Evolutionary conservation across 441 rosid species (phyloP), one percentile per base, ranked within the genome.

Genomic region (Brassica hybrid): DNA sequence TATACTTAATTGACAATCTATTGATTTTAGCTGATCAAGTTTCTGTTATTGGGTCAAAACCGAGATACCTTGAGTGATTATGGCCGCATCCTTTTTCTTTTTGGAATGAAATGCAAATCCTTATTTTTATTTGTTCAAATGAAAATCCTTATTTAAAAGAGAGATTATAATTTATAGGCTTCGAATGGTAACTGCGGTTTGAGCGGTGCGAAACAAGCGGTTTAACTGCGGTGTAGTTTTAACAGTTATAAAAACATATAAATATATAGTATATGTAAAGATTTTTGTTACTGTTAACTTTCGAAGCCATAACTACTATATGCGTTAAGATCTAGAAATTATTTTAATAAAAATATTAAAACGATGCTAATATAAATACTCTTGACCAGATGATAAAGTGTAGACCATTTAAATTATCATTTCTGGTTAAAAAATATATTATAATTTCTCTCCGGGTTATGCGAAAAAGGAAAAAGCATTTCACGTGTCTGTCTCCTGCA

Each of bases 401-500:
- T 38, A 63, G 32, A 63, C 71, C 9, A 64, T 68, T 18, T 54
- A 65, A 45, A 8, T 45, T 34, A n/a, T 19, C 64, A 5, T 19
- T 43, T 45, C 7, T 7, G 41, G 41, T 36, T 30, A 30, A 30
- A 36, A 36, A 36, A 7, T 8, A 67, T 60, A 10, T 48, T 38
- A 14, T 21, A 71, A 6, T 19, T 45, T 48, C 8, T 8, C 57
- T 59, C 77, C 77, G 77, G 73, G 56, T 78, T 78, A 67, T 72
- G 74, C 77, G 72, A 77, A 72, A 27, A 71, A 32, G 38, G 25
- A 8, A 45, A 77, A 72, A 60, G 58, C 48, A 78, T 78, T 16
- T 77, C 76, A 77, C 81, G 67, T 67, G 73, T 50, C 77, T 72
- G 69, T 78, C 69, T 72, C 68, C 48, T 72, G 69, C 60, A 78